Evolutionary conservation across 1,284 basidiomycete genomes (phyloP).

Genomic region (Sphagnurus paluster): DNA sequence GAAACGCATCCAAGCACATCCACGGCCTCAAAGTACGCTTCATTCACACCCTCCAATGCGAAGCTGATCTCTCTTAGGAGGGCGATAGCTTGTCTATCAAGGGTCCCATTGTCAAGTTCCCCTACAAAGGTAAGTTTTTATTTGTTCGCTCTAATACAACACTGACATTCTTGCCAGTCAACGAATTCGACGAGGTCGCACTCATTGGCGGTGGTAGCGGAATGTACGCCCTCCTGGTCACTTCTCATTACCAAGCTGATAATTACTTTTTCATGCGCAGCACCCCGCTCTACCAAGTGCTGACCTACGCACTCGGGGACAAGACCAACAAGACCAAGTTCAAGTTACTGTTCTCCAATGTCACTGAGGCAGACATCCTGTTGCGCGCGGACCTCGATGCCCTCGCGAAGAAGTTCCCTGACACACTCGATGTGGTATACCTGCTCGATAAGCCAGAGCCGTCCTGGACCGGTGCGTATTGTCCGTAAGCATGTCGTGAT

Average conservation of each 20-base stretch:
- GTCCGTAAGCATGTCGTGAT: no score
- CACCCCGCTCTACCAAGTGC: conserved; percentile 76
- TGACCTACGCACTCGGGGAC: conserved; percentile 73
- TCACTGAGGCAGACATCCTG: conserved; percentile 89
- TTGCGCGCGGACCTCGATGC: conserved; percentile 81
- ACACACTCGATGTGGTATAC: conserved; percentile 83
- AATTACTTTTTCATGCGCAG: conserved; percentile 32
- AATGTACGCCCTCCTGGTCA: conserved; percentile 50
- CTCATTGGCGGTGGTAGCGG: conserved; percentile 91
- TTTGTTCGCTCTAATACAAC: not conserved
- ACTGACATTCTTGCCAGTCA: conserved; percentile 44
- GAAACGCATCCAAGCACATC: conserved; percentile 81
- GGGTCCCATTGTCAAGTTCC: conserved; percentile 85
- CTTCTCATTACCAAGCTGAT: conserved; percentile 16
- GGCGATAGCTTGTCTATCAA: conserved; percentile 89
- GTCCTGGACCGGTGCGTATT: conserved; percentile 67
- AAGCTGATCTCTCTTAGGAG: conserved; percentile 44
- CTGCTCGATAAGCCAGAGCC: conserved; percentile 77
- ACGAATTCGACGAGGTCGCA: conserved; percentile 84
- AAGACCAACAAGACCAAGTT: conserved; percentile 91
- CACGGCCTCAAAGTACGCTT: conserved; percentile 45
- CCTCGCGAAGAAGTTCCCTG: conserved; percentile 69
- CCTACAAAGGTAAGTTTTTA: conserved; percentile 63
- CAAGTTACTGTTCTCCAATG: conserved; percentile 90
- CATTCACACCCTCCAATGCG: not conserved